Percentiles rank a stretch among this genome's conserved stretches.
Evolutionary conservation across 805 yeast genomes (phyloP).

Genomic region (Teunomyces cretensis): DNA sequence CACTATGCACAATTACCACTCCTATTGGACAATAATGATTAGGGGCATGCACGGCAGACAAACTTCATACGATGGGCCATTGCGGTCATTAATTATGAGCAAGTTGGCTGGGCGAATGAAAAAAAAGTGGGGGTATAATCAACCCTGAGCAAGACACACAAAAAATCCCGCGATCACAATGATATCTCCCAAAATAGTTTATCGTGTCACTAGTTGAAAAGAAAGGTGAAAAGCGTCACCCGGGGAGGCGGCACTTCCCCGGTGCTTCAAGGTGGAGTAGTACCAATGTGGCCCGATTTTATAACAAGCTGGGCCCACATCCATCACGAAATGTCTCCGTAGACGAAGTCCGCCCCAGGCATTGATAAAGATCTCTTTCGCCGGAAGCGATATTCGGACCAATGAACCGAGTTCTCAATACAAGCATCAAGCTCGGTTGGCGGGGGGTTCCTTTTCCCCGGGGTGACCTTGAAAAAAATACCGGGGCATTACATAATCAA

Average conservation of each 20-base stretch:
- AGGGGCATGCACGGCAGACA: not conserved
- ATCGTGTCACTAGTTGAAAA: not conserved
- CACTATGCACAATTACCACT: not conserved
- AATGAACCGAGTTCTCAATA: not conserved
- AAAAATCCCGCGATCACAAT: not conserved
- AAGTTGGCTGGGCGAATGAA: not conserved
- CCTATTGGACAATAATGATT: not conserved
- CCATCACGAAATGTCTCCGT: too few relatives aligned
- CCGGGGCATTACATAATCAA: slow-evolving; percentile 7
- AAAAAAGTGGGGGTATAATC: not conserved
- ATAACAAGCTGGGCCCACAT: too few relatives aligned
- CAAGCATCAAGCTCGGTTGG: not conserved
- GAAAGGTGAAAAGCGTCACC: not conserved
- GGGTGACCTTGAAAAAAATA: not conserved
- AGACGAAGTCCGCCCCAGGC: too few relatives aligned
- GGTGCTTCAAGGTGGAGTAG: not conserved
- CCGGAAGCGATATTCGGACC: too few relatives aligned
- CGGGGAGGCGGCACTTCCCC: not conserved
- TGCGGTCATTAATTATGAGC: not conserved
- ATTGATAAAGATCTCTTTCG: too few relatives aligned
- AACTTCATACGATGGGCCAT: not conserved
- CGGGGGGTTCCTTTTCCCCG: slow-evolving; percentile 1
- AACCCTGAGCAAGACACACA: not conserved
- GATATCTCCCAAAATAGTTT: not conserved
- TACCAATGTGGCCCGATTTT: not conserved